Conservation (phyloP, 768 basidiomycete genomes). For the Clathrus columnatus region DNA sequence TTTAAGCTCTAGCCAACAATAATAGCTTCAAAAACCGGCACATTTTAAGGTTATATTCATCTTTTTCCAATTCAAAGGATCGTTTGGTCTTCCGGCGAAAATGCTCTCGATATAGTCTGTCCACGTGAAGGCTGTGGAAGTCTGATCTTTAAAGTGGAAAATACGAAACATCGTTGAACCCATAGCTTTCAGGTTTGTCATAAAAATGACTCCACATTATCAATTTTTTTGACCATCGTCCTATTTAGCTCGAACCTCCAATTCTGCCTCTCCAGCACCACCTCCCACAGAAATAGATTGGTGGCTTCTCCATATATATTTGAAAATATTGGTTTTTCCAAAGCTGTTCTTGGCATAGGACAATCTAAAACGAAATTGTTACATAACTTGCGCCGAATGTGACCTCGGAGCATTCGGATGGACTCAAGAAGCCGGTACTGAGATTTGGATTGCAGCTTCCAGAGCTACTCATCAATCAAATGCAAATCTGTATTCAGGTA, state of each 20-base stretch:
- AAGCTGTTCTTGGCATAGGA: conserved; percentile 30
- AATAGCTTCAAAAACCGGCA: neutral
- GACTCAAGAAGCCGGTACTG: conserved; percentile 59
- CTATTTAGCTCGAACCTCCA: conserved; percentile 47
- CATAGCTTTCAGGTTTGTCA: conserved; percentile 45
- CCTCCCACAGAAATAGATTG: conserved; percentile 50
- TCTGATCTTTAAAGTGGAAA: conserved; percentile 54
- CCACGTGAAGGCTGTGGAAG: conserved; percentile 62
- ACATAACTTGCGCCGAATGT: conserved; percentile 75
- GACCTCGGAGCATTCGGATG: conserved; percentile 80
- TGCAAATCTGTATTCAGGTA: neutral
- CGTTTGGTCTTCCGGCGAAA: conserved; percentile 20
- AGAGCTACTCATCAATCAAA: conserved; percentile 52
- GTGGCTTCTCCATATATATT: conserved; percentile 81
- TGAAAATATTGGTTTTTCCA: conserved; percentile 81
- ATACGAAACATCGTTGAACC: conserved; percentile 47
- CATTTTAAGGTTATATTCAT: conserved; percentile 1
- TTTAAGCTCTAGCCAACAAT: conserved; percentile 1
- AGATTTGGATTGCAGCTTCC: conserved; percentile 71
- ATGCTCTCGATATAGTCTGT: conserved; percentile 64
- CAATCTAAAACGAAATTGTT: conserved; percentile 54
- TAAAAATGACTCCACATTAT: neutral
- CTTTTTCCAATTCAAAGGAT: conserved; percentile 5
- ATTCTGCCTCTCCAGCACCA: conserved; percentile 33
- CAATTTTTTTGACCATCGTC: neutral